Evolutionary conservation across 2,329 filamentous ascomycete species (phyloP), one percentile per base, ranked within the genome.

Genomic region (Sodiomyces alkalinus): DNA sequence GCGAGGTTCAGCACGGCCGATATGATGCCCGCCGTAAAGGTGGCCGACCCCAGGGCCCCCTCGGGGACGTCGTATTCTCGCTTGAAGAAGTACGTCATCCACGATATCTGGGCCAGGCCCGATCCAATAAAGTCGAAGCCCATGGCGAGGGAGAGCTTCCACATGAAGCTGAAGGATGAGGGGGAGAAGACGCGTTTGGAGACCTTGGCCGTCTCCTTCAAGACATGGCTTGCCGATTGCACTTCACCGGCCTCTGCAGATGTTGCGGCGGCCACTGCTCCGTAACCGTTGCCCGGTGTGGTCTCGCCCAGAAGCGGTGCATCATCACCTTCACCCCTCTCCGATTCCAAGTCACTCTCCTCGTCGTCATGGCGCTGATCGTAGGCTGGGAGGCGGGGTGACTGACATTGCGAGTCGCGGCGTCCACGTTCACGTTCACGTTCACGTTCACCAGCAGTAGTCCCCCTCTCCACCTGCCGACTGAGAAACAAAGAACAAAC

Each of bases 61-160:
- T 64, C 57, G 17, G 60, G 49, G 9, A 73, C 48, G 18, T 48
- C 37, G 38, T 63, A 64, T 9, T 56, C 55, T 1, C 53, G 55
- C 12, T 54, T 55, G 43, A 72, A 72, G 46, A 62, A 73, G 37
- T 56, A 69, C 0, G 64, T 67, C 3, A 69, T 48, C 75, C 73
- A 53, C 40, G 72, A 53, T 58, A 71, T 42, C 14, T 72, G 68
- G 4, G 73, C 74, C 45, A 86, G 63, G 2, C 80, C 79, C 2
- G 72, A 76, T n/a, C n/a, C n/a, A n/a, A 26, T 26, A 4, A 17
- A 21, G 41, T 78, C 78, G 24, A 79, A 52, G 0, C 68, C 68
- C 3, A 70, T 58, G 5, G 74, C 61, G 13, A 78, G 45, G 16
- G 75, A 56, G 1, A 80, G 51, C n/a, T n/a, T n/a, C n/a, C n/a